These are phyloP conservation scores for Salix dunnii DNA, from an alignment of 345 rosid species.

Conservation along the genomic window DNA sequence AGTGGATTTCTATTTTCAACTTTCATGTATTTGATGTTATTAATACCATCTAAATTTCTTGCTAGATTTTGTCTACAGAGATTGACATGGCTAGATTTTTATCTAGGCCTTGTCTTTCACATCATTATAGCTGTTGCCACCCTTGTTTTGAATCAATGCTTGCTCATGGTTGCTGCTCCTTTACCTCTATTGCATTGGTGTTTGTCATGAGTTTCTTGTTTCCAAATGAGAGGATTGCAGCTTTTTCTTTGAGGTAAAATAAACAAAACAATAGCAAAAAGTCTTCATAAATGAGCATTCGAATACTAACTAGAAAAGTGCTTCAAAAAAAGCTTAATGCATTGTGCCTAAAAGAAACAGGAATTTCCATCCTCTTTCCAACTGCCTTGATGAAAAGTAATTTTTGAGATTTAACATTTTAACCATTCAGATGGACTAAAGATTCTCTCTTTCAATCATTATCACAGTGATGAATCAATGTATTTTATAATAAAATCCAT, in stretches of 20 bases:
- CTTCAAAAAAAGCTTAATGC: neutral
- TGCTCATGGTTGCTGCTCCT: neutral
- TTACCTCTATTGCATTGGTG: neutral
- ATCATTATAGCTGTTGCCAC: neutral
- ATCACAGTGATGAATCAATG: neutral
- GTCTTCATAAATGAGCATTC: neutral
- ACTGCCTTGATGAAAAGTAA: neutral
- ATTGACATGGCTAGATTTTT: neutral
- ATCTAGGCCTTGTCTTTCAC: no score
- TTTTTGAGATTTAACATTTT: neutral
- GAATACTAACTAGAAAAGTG: neutral
- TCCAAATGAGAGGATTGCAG: neutral
- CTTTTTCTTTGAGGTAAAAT: neutral
- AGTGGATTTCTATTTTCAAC: neutral
- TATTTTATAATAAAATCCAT: no score
- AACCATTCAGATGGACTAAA: neutral
- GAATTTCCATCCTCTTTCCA: neutral
- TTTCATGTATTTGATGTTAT: neutral
- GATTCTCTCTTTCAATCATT: neutral
- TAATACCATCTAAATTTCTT: conserved; percentile 9
- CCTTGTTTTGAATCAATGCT: neutral
- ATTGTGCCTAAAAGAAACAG: neutral
- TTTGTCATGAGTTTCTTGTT: neutral
- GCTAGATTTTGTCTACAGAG: neutral
- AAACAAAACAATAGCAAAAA: neutral